Conservation (phyloP, 2,329 filamentous ascomycete genomes). For the Acrodontium crateriforme region DNA sequence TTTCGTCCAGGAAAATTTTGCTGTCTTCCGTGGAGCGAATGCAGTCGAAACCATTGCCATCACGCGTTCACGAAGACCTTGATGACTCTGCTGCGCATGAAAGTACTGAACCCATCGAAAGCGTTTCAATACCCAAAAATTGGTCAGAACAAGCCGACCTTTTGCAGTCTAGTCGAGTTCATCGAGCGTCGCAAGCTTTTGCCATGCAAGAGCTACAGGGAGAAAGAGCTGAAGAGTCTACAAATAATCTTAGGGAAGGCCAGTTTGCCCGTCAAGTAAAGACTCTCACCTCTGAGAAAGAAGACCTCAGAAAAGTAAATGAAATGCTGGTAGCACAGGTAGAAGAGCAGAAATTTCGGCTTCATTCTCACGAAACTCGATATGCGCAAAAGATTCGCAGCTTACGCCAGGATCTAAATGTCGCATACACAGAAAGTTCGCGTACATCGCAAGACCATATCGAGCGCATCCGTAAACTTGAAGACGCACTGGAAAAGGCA, state of each 20-base stretch:
- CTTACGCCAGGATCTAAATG: slow-evolving; percentile 13
- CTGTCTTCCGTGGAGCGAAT: slow-evolving; percentile 18
- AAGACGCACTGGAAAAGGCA: slow-evolving; percentile 10
- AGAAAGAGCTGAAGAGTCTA: slow-evolving; percentile 14
- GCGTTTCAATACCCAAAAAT: slow-evolving; percentile 11
- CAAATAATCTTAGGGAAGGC: slow-evolving; percentile 11
- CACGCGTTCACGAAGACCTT: slow-evolving; percentile 6
- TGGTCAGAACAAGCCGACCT: slow-evolving; percentile 16
- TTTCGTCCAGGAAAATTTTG: slow-evolving; percentile 13
- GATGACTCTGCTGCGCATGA: slow-evolving; percentile 21
- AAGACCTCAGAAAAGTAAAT: slow-evolving; percentile 10
- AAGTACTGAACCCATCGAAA: slow-evolving; percentile 14
- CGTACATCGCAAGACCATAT: slow-evolving; percentile 15
- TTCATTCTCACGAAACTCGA: slow-evolving; percentile 11
- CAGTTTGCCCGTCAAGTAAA: slow-evolving; percentile 7
- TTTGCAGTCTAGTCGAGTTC: slow-evolving; percentile 16
- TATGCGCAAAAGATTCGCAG: slow-evolving; percentile 14
- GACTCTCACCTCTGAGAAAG: slow-evolving; percentile 1
- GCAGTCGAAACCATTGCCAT: slow-evolving; percentile 9
- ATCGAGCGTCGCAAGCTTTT: slow-evolving; percentile 7
- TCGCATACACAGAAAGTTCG: slow-evolving; percentile 17
- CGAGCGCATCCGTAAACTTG: slow-evolving; percentile 11
- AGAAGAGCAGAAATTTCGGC: slow-evolving; percentile 15
- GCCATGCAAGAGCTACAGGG: too few species aligned
- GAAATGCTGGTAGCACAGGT: slow-evolving; percentile 14